Percentiles rank a stretch among this genome's conserved stretches.
Evolutionary conservation across 768 basidiomycete genomes (phyloP).

Genomic region (Tricholomella constricta): DNA sequence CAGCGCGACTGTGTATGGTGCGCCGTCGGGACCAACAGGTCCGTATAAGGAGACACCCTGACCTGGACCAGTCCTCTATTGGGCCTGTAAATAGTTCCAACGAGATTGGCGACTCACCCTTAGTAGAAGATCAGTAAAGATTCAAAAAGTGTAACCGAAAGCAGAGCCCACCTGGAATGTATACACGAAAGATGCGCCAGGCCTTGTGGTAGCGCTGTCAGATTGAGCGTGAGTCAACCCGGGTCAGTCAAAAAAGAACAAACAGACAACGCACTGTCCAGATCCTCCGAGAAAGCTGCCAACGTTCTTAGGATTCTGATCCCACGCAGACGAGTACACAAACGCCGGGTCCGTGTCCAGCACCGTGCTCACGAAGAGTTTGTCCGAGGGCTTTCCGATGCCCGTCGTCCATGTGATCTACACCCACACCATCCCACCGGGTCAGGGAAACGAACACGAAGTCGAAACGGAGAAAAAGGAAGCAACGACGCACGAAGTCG

Average conservation of each 20-base stretch:
- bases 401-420: constrained; percentile 37
- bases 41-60: constrained; percentile 49
- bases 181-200: constrained; percentile 33
- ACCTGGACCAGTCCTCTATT: constrained; percentile 24
- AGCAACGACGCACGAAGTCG: constrained; percentile 43
- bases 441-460: too few relatives aligned
- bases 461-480: not conserved
- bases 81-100: not conserved
- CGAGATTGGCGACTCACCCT: not conserved
- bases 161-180: constrained; percentile 39
- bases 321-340: constrained; percentile 38
- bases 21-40: constrained; percentile 36
- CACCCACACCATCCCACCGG: not conserved
- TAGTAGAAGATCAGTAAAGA: not conserved
- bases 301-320: constrained; percentile 27
- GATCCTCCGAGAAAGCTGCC: constrained; percentile 43
- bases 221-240: not conserved
- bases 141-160: not conserved
- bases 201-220: constrained; percentile 34
- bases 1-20: constrained; percentile 36
- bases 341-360: constrained; percentile 41
- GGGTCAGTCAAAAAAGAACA: not conserved
- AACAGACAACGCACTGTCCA: constrained; percentile 35
- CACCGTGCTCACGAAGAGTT: constrained; percentile 25
- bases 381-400: constrained; percentile 27